phyloP scores from a whole-genome alignment of 139 green algal genomes.

The Astrephomene gubernaculifera region DNA sequence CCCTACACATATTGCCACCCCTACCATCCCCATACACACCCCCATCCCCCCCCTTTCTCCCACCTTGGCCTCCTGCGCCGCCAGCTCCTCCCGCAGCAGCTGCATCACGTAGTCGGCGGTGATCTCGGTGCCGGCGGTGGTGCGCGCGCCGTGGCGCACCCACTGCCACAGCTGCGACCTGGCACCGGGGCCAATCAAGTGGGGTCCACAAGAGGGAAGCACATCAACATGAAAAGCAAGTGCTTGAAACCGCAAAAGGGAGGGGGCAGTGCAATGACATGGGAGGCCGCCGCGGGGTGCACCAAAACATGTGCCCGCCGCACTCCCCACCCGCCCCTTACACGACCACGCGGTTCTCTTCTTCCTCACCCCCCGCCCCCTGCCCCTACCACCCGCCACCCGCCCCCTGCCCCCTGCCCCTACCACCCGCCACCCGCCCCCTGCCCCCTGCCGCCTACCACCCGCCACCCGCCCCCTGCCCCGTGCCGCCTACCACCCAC shows the following conservation, averaged over 20 bases:
- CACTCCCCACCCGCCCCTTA: too few relatives aligned
- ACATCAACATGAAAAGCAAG: too few relatives aligned
- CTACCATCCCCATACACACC: not conserved
- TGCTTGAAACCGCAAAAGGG: too few relatives aligned
- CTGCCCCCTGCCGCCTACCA: too few relatives aligned
- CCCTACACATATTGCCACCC: not conserved
- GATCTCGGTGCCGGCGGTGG: slow-evolving; percentile 72
- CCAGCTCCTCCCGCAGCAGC: slow-evolving; percentile 77
- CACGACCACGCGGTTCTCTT: too few relatives aligned
- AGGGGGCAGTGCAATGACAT: too few relatives aligned
- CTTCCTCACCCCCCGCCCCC: not conserved
- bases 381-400: not conserved
- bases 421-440: not conserved
- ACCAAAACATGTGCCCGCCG: too few relatives aligned
- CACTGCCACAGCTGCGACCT: slow-evolving; percentile 87
- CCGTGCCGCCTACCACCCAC: not conserved
- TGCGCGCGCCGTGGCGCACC: slow-evolving; percentile 74
- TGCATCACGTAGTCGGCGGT: slow-evolving; percentile 64
- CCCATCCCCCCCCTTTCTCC: not conserved
- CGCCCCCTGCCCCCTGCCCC: not conserved
- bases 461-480: not conserved
- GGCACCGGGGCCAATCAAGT: too few relatives aligned
- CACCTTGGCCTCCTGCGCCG: slow-evolving; percentile 22
- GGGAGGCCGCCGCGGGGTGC: too few relatives aligned
- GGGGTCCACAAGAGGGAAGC: too few relatives aligned